Base-by-base conservation (phyloP, 2,329 filamentous ascomycete genomes). In the Diatrype stigma region DNA sequence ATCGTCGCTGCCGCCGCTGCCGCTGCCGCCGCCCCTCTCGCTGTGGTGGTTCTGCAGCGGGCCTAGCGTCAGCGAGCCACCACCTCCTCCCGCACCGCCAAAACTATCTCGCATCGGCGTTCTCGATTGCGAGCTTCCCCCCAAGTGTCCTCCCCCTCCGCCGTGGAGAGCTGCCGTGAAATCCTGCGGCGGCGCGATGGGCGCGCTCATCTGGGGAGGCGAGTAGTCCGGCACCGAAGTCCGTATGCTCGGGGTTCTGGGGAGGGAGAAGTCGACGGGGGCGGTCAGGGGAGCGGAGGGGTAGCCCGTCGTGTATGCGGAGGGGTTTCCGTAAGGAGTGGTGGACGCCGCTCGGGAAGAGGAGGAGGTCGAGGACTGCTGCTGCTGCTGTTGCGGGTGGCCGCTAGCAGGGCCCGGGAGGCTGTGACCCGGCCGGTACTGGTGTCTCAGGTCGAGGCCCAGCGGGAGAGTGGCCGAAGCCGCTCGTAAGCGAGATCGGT, bases 171-270 rank as follows among this genome's bases (percentile, higher is more conserved):
- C 72, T 51, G 76, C 73, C 2, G 72, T 70, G 56, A 81, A 82
- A 49, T 82, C 79, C 48, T 73, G 73, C 0, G 79, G 68, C 3
- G 78, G 73, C 3, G 74, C 73, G 51, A 81, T 79, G 1, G 78
- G 78, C 2, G 79, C 77, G 58, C 75, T 79, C 68, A 82, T 70
- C 59, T 81, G 79, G 2, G 78, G 71, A 60, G 79, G 75, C 12
- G 73, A 73, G 61, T 80, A 81, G 49, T 81, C 77, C 19, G 65
- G 67, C 28, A 69, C 66, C 60, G 53, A 66, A 53, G 51, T 61
- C 47, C 67, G 63, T 48, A 71, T 65, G 28, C 63, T 65, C 14
- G 72, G 69, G 3, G 74, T 75, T 40, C 75, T 66, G 2, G 77
- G 71, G 14, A 78, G 64, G 2, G 75, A 71, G 56, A 78, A 80